Conservation (phyloP, 805 yeast species). For the Lipomyces mesembrius region DNA sequence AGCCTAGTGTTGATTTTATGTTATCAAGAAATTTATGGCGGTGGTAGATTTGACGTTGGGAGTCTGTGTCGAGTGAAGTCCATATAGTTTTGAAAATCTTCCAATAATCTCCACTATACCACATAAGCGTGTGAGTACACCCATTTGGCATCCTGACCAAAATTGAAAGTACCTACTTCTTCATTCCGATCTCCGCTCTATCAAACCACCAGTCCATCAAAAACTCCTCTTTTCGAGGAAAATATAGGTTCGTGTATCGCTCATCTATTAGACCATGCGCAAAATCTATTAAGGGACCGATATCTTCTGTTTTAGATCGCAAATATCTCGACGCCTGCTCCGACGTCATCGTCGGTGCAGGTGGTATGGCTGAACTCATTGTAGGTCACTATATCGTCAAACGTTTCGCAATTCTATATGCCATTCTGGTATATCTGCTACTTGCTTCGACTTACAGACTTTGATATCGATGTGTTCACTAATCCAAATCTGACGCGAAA, state of each 20-base stretch:
- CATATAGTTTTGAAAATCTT: slow-evolving; percentile 20
- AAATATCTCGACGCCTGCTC: slow-evolving; percentile 45
- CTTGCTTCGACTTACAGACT: background rate
- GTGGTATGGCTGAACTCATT: slow-evolving; percentile 9
- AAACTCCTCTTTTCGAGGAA: slow-evolving; percentile 45
- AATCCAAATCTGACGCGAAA: no score
- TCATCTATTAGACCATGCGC: slow-evolving; percentile 39
- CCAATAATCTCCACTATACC: slow-evolving; percentile 25
- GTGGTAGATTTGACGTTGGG: slow-evolving; percentile 17
- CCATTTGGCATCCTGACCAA: background rate
- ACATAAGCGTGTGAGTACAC: background rate
- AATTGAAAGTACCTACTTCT: slow-evolving; percentile 13
- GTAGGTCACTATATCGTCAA: background rate
- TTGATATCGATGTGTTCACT: no score
- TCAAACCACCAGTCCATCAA: slow-evolving; percentile 48
- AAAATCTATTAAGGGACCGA: slow-evolving; percentile 34
- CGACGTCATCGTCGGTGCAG: slow-evolving; percentile 23
- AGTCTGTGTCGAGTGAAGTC: slow-evolving; percentile 3
- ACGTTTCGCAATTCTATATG: background rate
- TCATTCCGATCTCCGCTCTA: slow-evolving; percentile 48
- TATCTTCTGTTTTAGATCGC: slow-evolving; percentile 39
- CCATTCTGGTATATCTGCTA: background rate
- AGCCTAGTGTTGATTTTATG: slow-evolving; percentile 2
- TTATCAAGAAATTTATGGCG: slow-evolving; percentile 26
- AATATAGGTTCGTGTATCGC: slow-evolving; percentile 30